Evolutionary conservation across 1,284 basidiomycete genomes (phyloP).

Genomic region (Microbotryum saponariae): DNA sequence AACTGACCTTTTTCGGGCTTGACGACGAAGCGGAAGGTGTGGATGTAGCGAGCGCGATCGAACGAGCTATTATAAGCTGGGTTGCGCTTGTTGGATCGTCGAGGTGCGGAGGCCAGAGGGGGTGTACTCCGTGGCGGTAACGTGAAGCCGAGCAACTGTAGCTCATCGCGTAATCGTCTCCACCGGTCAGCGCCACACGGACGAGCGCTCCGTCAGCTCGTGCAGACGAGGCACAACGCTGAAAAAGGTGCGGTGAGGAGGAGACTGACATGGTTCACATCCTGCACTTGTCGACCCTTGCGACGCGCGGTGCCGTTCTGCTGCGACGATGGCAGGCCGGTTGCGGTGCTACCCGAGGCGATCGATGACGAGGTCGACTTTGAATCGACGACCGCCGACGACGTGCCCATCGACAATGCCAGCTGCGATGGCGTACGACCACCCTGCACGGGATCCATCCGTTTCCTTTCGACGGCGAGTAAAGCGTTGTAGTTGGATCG

Average conservation of each 20-base stretch:
- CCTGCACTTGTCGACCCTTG: background rate
- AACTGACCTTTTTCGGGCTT: slow-evolving; percentile 51
- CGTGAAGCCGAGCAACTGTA: slow-evolving; percentile 35
- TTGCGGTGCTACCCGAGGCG: too few species aligned
- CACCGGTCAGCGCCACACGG: too few species aligned
- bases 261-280: background rate
- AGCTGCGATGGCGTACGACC: too few species aligned
- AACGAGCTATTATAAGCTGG: slow-evolving; percentile 2
- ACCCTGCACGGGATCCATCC: too few species aligned
- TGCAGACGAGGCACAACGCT: background rate
- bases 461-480: too few species aligned
- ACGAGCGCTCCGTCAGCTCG: background rate
- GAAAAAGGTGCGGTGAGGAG: background rate
- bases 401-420: too few species aligned
- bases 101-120: slow-evolving; percentile 17
- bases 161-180: too few species aligned
- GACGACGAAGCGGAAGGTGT: slow-evolving; percentile 89
- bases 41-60: slow-evolving; percentile 55
- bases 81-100: slow-evolving; percentile 19
- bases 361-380: too few species aligned
- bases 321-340: too few species aligned
- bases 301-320: background rate
- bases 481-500: too few species aligned
- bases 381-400: too few species aligned
- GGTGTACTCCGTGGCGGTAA: slow-evolving; percentile 28